Evolutionary conservation across 2,329 filamentous ascomycete species (phyloP).

Genomic region (Alternaria incomplexa): DNA sequence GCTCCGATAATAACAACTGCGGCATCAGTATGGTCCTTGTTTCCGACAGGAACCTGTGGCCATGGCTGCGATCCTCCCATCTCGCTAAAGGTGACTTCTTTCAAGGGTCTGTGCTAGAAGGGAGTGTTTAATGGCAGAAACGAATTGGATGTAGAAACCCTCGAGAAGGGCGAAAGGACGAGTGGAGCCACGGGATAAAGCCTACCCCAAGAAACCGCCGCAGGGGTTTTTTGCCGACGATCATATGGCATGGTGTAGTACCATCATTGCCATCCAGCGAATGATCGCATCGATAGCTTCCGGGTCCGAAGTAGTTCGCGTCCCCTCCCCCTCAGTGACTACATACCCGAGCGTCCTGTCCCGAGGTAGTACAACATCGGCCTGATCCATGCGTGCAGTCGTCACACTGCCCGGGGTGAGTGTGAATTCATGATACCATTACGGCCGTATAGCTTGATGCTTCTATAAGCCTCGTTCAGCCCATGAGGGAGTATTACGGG

Average conservation of each 20-base stretch:
- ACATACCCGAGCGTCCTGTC: background rate
- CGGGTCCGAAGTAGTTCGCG: background rate
- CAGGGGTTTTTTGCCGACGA: background rate
- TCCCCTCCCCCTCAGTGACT: constrained; percentile 1
- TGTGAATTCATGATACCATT: background rate
- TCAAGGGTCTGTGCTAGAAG: background rate
- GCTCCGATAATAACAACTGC: constrained; percentile 65
- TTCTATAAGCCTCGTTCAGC: background rate
- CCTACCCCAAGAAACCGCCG: background rate
- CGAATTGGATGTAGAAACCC: background rate
- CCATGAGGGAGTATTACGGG: background rate
- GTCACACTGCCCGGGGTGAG: background rate
- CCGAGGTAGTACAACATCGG: background rate
- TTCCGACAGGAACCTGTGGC: constrained; percentile 55
- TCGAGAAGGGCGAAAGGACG: background rate
- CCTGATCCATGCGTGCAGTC: background rate
- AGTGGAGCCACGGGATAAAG: background rate
- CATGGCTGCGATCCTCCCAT: constrained; percentile 53
- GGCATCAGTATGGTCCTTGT: constrained; percentile 59
- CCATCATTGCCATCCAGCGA: background rate
- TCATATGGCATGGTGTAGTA: background rate
- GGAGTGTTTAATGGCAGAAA: background rate
- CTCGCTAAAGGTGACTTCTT: background rate
- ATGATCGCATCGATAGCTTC: background rate
- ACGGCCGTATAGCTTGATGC: background rate